phyloP scores from a whole-genome alignment of 768 basidiomycete genomes.

The Suillus variegatus region DNA sequence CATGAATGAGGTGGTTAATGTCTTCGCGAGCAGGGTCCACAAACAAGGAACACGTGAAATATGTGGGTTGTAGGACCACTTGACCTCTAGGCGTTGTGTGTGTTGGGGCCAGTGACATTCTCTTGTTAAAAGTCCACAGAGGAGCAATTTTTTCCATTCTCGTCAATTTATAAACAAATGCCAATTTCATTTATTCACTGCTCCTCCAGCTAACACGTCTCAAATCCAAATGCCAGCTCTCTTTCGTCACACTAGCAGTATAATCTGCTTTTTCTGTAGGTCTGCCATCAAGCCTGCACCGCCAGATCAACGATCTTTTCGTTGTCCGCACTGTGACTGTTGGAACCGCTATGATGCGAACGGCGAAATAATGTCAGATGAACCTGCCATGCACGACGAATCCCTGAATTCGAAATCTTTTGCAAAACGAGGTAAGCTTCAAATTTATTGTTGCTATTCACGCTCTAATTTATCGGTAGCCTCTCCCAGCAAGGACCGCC shows the following conservation, averaged over 20 bases:
- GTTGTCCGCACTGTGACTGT: conserved; percentile 67
- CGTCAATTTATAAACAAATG: conserved; percentile 17
- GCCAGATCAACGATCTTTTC: conserved; percentile 55
- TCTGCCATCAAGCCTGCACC: conserved; percentile 42
- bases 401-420: conserved; percentile 69
- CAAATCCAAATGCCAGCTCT: conserved; percentile 31
- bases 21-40: conserved; percentile 67
- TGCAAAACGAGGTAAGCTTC: conserved; percentile 62
- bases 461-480: conserved; percentile 39
- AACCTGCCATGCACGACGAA: conserved; percentile 88
- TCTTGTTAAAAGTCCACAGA: neutral
- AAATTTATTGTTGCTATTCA: neutral
- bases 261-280: conserved; percentile 76
- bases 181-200: conserved; percentile 4
- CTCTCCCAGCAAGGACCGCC: conserved; percentile 66
- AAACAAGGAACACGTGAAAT: conserved; percentile 79
- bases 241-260: conserved; percentile 52
- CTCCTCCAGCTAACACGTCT: neutral
- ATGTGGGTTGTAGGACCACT: conserved; percentile 66
- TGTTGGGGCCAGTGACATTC: conserved; percentile 47
- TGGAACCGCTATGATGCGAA: conserved; percentile 72
- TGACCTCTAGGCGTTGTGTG: conserved; percentile 63
- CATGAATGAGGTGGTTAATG: conserved; percentile 51
- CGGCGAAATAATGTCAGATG: conserved; percentile 82
- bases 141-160: conserved; percentile 23